A percentile compares a stretch with the other conserved stretches of the same genome.
Evolutionary conservation across 257 asterid species (phyloP).

Genomic region (Jacaranda mimosifolia): DNA sequence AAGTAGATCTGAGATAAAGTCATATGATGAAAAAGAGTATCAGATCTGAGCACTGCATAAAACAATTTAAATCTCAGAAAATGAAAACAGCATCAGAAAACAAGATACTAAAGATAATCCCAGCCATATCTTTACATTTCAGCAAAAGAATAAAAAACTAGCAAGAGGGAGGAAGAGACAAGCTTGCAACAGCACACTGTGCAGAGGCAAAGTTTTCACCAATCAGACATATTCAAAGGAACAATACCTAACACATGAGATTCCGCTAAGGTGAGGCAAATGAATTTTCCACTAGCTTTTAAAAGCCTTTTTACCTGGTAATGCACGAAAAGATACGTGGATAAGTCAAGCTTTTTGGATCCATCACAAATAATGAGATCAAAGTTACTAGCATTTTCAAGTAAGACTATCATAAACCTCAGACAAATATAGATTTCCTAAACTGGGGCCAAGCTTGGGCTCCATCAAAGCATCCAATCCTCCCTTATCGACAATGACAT

Average conservation of each 20-base stretch:
- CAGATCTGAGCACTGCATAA: slow-evolving; percentile 33
- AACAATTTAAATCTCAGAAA: slow-evolving; percentile 17
- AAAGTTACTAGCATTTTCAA: slow-evolving; percentile 19
- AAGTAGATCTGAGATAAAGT: slow-evolving; percentile 65
- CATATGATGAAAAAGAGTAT: slow-evolving; percentile 20
- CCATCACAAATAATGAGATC: slow-evolving; percentile 12
- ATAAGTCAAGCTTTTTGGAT: slow-evolving; percentile 29
- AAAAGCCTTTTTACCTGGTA: slow-evolving; percentile 85
- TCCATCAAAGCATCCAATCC: slow-evolving; percentile 99
- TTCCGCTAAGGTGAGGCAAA: slow-evolving; percentile 95
- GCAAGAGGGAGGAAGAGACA: neutral
- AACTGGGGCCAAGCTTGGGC: slow-evolving; percentile 79
- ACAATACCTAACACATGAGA: slow-evolving; percentile 85
- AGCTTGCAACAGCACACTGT: neutral
- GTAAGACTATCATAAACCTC: slow-evolving; percentile 64
- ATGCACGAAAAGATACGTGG: slow-evolving; percentile 22
- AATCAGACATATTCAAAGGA: slow-evolving; percentile 26
- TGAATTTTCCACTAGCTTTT: slow-evolving; percentile 74
- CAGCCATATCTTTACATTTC: neutral
- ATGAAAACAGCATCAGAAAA: slow-evolving; percentile 17
- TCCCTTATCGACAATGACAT: slow-evolving; percentile 87
- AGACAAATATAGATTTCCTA: slow-evolving; percentile 75
- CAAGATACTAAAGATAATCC: slow-evolving; percentile 1
- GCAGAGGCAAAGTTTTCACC: neutral
- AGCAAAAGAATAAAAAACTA: too few relatives aligned